A percentile compares a stretch with the other conserved stretches of the same genome.
These are phyloP conservation scores for Citrullus colocynthis DNA, from an alignment of 306 rosid species.

Conservation along the genomic window DNA sequence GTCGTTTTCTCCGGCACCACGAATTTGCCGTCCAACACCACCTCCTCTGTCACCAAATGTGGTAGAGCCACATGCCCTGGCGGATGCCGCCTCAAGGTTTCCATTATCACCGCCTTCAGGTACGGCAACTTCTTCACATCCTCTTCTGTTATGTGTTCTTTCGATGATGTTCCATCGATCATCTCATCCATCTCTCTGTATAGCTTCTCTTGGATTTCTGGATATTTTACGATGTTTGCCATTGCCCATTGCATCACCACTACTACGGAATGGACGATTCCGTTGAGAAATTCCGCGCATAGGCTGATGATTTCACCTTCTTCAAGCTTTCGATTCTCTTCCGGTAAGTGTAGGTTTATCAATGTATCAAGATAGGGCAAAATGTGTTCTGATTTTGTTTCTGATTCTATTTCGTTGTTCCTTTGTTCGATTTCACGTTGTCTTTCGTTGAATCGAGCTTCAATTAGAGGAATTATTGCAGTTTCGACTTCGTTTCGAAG, in stretches of 20 bases:
- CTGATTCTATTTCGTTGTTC: not conserved
- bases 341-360: constrained; percentile 2
- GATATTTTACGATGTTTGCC: constrained; percentile 6
- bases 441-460: not conserved
- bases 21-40: not conserved
- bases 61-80: constrained; percentile 6
- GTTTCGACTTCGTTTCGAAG: constrained; percentile 8
- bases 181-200: not conserved
- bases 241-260: constrained; percentile 11
- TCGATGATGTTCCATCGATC: not conserved
- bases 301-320: constrained; percentile 15
- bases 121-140: constrained; percentile 6
- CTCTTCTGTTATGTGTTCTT: not conserved
- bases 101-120: constrained; percentile 12
- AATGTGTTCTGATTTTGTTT: not conserved
- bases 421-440: not conserved
- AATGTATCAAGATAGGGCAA: constrained; percentile 10
- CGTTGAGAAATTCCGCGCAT: constrained; percentile 10
- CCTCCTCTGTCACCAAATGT: not conserved
- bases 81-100: constrained; percentile 8
- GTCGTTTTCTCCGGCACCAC: constrained; percentile 3
- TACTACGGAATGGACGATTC: constrained; percentile 7
- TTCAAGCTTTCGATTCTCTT: constrained; percentile 8
- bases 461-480: not conserved
- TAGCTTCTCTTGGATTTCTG: constrained; percentile 10